These are phyloP conservation scores for Blastobotrys raffinosifermentans DNA, from an alignment of 1,139 yeast genomes.

Conservation along the genomic window DNA sequence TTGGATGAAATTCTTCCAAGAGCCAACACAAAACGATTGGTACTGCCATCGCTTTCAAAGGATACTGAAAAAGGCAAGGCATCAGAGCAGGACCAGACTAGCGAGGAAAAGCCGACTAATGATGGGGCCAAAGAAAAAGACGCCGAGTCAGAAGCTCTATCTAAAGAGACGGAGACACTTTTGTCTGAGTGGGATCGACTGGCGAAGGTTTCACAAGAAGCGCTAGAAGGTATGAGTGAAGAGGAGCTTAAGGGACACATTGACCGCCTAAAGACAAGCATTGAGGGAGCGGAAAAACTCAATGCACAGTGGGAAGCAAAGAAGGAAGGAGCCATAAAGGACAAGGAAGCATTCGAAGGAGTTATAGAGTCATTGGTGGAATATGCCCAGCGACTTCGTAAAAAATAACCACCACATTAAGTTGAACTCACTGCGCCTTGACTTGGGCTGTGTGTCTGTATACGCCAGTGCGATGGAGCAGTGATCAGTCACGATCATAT, in stretches of 20 bases:
- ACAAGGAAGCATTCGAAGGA: conserved; percentile 59
- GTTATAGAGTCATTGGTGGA: conserved; percentile 70
- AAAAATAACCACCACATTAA: conserved; percentile 3
- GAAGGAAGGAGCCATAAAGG: conserved; percentile 40
- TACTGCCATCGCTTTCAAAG: conserved; percentile 21
- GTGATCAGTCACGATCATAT: too few relatives aligned
- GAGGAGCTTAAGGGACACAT: conserved; percentile 30
- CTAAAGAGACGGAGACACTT: conserved; percentile 21
- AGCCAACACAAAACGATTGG: conserved; percentile 27
- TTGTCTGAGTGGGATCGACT: conserved; percentile 29
- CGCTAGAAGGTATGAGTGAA: conserved; percentile 32
- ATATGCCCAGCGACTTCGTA: conserved; percentile 46
- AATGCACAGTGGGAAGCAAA: conserved; percentile 48
- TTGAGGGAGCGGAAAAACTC: conserved; percentile 33
- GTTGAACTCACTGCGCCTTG: too few relatives aligned
- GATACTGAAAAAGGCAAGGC: conserved; percentile 1
- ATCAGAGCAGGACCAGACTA: neutral
- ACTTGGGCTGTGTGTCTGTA: too few relatives aligned
- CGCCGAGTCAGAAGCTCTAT: conserved; percentile 12
- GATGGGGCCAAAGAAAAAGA: conserved; percentile 4
- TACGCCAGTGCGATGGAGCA: too few relatives aligned
- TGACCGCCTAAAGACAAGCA: conserved; percentile 25
- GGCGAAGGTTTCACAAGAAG: conserved; percentile 30
- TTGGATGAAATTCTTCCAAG: conserved; percentile 44
- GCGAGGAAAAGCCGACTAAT: conserved; percentile 10